Evolutionary conservation across 2,329 filamentous ascomycete species (phyloP).

Genomic region (Epichloe gansuensis): DNA sequence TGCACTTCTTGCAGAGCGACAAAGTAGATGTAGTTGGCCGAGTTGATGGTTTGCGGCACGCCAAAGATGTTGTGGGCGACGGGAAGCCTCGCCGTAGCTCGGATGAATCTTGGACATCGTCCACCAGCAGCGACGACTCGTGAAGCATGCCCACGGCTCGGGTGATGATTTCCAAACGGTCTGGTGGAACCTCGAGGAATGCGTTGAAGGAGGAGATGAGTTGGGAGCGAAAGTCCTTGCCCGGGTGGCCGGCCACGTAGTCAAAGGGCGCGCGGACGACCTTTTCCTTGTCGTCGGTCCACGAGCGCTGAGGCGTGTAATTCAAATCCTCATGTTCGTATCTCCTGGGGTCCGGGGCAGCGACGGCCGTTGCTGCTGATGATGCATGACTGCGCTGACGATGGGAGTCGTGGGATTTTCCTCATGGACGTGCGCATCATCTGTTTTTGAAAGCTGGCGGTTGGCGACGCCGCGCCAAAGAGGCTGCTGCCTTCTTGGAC

Average conservation of each 20-base stretch:
- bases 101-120: conserved; percentile 80
- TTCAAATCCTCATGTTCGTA: conserved; percentile 45
- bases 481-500: conserved; percentile 52
- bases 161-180: conserved; percentile 62
- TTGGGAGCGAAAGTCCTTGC: conserved; percentile 74
- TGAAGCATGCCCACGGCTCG: conserved; percentile 76
- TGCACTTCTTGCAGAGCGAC: conserved; percentile 63
- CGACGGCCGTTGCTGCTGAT: conserved; percentile 21
- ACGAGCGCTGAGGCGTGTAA: conserved; percentile 39
- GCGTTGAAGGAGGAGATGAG: conserved; percentile 72
- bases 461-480: conserved; percentile 33
- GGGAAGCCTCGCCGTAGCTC: conserved; percentile 62
- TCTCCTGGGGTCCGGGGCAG: conserved; percentile 36
- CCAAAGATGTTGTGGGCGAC: conserved; percentile 80
- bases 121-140: conserved; percentile 70
- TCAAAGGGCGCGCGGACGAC: conserved; percentile 69
- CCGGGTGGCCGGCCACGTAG: conserved; percentile 66
- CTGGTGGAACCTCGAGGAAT: conserved; percentile 62
- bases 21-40: conserved; percentile 84
- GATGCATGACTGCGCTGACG: conserved; percentile 16
- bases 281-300: conserved; percentile 65
- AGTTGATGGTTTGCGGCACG: conserved; percentile 79
- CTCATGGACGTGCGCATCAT: not conserved
- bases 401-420: not conserved
- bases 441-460: conserved; percentile 1